Evolutionary conservation across 2,329 filamentous ascomycete genomes (phyloP).

Genomic region (Phialophora macrospora): DNA sequence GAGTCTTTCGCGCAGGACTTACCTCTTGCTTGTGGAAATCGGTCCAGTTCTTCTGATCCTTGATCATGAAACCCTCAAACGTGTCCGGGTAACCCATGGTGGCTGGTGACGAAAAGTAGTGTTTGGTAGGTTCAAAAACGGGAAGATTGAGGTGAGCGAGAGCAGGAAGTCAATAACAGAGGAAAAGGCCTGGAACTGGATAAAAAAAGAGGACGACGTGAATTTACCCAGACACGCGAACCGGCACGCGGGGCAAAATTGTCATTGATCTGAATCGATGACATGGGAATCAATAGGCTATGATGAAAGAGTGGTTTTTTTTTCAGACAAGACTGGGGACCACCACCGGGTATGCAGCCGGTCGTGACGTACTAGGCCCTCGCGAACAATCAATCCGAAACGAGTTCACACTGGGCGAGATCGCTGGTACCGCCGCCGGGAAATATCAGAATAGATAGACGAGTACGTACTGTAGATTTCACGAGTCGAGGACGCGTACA

Average conservation of each 20-base stretch:
- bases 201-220: conserved; percentile 1
- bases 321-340: background rate
- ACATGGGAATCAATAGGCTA: conserved; percentile 5
- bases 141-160: background rate
- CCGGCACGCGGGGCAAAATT: conserved; percentile 8
- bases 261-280: conserved; percentile 11
- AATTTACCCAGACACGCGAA: conserved; percentile 24
- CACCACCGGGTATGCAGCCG: background rate
- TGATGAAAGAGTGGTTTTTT: background rate
- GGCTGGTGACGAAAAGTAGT: conserved; percentile 1
- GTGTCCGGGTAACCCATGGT: conserved; percentile 53
- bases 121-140: background rate
- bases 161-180: background rate
- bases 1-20: conserved; percentile 29
- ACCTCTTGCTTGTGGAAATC: conserved; percentile 63
- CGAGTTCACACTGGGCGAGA: background rate
- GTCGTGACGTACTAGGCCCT: background rate
- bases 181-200: background rate
- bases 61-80: conserved; percentile 56
- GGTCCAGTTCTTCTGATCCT: conserved; percentile 70
- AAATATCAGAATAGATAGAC: background rate
- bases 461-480: background rate
- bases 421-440: background rate
- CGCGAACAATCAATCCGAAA: background rate
- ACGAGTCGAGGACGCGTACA: background rate